phyloP scores from a whole-genome alignment of 805 yeast species.

The Yarrowia osloensis region DNA sequence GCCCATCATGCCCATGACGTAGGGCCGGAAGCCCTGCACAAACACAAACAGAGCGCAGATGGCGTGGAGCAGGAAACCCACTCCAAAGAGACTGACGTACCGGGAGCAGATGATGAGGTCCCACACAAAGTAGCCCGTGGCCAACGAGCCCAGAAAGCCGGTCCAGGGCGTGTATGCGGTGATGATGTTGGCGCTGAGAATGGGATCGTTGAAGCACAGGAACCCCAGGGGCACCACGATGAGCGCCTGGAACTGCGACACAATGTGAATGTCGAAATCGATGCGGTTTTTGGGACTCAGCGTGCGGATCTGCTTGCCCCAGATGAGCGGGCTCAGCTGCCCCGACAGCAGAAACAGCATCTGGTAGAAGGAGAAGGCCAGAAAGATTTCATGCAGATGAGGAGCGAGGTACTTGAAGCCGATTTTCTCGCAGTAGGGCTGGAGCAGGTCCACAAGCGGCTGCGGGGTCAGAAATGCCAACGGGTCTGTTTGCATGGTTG shows the following conservation, averaged over 20 bases:
- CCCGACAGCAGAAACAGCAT: slow-evolving; percentile 57
- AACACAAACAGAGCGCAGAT: slow-evolving; percentile 78
- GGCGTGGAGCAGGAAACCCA: slow-evolving; percentile 82
- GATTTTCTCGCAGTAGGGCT: slow-evolving; percentile 25
- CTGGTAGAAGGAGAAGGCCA: slow-evolving; percentile 62
- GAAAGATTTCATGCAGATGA: slow-evolving; percentile 67
- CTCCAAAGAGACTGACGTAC: slow-evolving; percentile 70
- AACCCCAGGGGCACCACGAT: slow-evolving; percentile 47
- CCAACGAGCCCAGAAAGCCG: slow-evolving; percentile 69
- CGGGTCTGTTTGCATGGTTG: slow-evolving; percentile 33
- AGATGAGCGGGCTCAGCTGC: slow-evolving; percentile 45
- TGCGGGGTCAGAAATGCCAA: slow-evolving; percentile 31
- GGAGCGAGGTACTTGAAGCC: slow-evolving; percentile 41
- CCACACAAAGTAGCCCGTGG: slow-evolving; percentile 91
- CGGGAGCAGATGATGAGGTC: slow-evolving; percentile 70
- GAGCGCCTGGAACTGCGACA: slow-evolving; percentile 80
- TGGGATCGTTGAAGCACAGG: slow-evolving; percentile 38
- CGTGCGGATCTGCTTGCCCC: slow-evolving; percentile 56
- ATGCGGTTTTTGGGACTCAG: slow-evolving; percentile 51
- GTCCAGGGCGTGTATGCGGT: slow-evolving; percentile 75
- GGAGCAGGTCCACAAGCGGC: slow-evolving; percentile 15
- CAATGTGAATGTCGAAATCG: slow-evolving; percentile 89
- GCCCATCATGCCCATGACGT: slow-evolving; percentile 78
- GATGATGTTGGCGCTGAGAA: slow-evolving; percentile 53
- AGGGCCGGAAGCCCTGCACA: slow-evolving; percentile 63